A percentile compares a stretch with the other conserved stretches of the same genome.
phyloP scores from a whole-genome alignment of 768 basidiomycete species.

The Tricholoma terreum region DNA sequence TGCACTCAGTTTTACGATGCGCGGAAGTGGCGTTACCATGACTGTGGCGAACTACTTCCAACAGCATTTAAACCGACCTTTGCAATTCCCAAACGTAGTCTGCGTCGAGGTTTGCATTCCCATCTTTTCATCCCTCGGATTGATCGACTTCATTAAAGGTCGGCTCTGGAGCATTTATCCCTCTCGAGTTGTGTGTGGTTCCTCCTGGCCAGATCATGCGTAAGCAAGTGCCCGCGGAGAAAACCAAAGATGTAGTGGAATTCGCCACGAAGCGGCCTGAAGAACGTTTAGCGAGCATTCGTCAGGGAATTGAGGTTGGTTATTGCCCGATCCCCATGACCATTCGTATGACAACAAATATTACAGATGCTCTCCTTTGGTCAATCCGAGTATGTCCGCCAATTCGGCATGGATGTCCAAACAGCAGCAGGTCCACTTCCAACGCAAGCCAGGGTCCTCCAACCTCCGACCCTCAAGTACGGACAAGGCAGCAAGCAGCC shows the following conservation, averaged over 20 bases:
- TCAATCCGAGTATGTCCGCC: constrained; percentile 66
- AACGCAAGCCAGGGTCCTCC: constrained; percentile 55
- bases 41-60: constrained; percentile 61
- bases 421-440: constrained; percentile 43
- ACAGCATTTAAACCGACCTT: constrained; percentile 42
- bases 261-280: constrained; percentile 60
- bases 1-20: constrained; percentile 48
- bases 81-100: constrained; percentile 58
- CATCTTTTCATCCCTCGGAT: background rate
- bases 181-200: constrained; percentile 57
- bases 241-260: constrained; percentile 54
- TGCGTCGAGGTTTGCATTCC: constrained; percentile 58
- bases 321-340: background rate
- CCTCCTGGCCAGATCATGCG: constrained; percentile 60
- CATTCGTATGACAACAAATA: background rate
- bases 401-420: constrained; percentile 65
- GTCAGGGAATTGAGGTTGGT: constrained; percentile 12
- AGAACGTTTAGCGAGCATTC: constrained; percentile 51
- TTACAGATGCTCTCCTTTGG: constrained; percentile 57
- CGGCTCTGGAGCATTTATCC: constrained; percentile 53
- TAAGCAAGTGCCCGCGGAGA: constrained; percentile 61
- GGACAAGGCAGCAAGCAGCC: constrained; percentile 50
- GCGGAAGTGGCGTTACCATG: constrained; percentile 50
- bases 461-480: constrained; percentile 64
- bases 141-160: constrained; percentile 34